These are phyloP conservation scores for Apostasia ramifera DNA, from an alignment of 106 monocot species.

Conservation along the genomic window DNA sequence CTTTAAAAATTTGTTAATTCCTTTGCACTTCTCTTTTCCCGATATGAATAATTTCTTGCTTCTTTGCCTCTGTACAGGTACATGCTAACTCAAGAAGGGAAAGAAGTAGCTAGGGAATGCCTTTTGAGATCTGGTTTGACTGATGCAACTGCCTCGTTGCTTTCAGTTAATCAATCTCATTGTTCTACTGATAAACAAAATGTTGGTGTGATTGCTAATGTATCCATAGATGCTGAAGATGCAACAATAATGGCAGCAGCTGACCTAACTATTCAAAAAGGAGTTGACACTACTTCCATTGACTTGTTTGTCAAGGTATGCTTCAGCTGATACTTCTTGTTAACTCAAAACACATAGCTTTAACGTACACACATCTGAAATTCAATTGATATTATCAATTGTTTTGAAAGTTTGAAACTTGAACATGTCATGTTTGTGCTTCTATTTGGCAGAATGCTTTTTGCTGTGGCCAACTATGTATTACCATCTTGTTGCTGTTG, in stretches of 20 bases:
- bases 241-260: neutral
- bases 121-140: constrained; percentile 64
- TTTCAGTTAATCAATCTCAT: constrained; percentile 11
- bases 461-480: too few relatives aligned
- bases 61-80: constrained; percentile 37
- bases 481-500: too few relatives aligned
- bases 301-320: constrained; percentile 1
- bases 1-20: too few relatives aligned
- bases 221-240: constrained; percentile 11
- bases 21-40: too few relatives aligned
- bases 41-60: too few relatives aligned
- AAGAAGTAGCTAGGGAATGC: constrained; percentile 70
- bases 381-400: too few relatives aligned
- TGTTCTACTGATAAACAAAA: constrained; percentile 11
- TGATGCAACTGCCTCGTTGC: constrained; percentile 19
- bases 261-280: neutral
- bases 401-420: too few relatives aligned
- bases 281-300: neutral
- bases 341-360: too few relatives aligned
- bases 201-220: constrained; percentile 10
- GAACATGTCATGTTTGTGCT: too few relatives aligned
- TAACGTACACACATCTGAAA: too few relatives aligned
- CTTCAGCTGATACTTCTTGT: neutral
- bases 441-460: too few relatives aligned
- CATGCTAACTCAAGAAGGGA: constrained; percentile 91